A percentile compares a stretch with the other conserved stretches of the same genome.
phyloP scores from a whole-genome alignment of 768 basidiomycete species.

The Xerocomus spinulosus region DNA sequence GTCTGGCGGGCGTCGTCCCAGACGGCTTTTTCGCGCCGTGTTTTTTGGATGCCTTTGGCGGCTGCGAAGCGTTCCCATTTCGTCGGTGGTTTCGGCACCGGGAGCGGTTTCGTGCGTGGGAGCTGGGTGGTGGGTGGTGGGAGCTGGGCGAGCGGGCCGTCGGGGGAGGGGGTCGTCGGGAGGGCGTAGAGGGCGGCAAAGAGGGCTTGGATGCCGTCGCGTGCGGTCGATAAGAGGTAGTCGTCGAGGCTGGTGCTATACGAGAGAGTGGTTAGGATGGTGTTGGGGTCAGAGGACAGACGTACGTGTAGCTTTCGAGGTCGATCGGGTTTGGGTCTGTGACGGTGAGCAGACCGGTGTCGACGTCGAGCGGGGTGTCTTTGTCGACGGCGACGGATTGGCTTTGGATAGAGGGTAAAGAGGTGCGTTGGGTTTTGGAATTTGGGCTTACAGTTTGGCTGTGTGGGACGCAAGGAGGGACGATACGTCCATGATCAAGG shows the following conservation, averaged over 20 bases:
- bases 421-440: not conserved
- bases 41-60: conserved; percentile 89
- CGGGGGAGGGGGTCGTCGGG: conserved; percentile 67
- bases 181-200: conserved; percentile 77
- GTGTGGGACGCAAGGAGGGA: conserved; percentile 70
- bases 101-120: conserved; percentile 88
- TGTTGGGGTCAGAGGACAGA: not conserved
- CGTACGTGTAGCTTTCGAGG: conserved; percentile 76
- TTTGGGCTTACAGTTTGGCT: conserved; percentile 56
- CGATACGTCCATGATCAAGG: conserved; percentile 68
- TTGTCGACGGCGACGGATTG: conserved; percentile 70
- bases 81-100: conserved; percentile 86
- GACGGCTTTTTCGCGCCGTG: conserved; percentile 67
- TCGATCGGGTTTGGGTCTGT: conserved; percentile 89
- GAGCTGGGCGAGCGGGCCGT: conserved; percentile 80
- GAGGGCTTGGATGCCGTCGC: conserved; percentile 80
- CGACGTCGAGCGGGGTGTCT: conserved; percentile 74
- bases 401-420: conserved; percentile 35
- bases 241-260: conserved; percentile 72
- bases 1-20: conserved; percentile 96
- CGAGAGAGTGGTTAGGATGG: not conserved
- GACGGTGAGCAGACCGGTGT: conserved; percentile 77
- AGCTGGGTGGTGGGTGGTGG: conserved; percentile 73
- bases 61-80: conserved; percentile 97
- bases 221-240: conserved; percentile 72